Percentiles rank a stretch among this genome's conserved stretches.
Evolutionary conservation across 1,139 yeast genomes (phyloP).

Genomic region (Candida tunisiensis): DNA sequence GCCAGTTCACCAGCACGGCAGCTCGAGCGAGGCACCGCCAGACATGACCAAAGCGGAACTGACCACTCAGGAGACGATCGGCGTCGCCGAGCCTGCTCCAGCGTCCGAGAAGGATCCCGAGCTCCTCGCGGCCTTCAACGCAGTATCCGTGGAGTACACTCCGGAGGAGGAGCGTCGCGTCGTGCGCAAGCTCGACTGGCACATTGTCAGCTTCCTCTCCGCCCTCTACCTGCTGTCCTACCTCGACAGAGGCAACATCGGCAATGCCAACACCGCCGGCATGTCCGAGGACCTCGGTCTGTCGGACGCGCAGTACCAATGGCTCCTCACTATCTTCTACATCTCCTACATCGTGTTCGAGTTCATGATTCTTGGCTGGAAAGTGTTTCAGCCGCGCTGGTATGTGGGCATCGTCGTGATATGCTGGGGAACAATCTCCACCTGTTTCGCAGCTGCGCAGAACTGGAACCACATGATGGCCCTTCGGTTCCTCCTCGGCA

Average conservation of each 20-base stretch:
- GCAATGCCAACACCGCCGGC: conserved; percentile 59
- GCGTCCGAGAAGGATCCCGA: too few species aligned
- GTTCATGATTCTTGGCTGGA: conserved; percentile 49
- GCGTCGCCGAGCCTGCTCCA: too few species aligned
- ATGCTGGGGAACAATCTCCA: conserved; percentile 18
- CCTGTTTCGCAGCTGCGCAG: conserved; percentile 40
- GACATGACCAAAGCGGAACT: too few species aligned
- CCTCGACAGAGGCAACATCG: conserved; percentile 56
- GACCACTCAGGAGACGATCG: too few species aligned
- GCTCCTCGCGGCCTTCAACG: too few species aligned
- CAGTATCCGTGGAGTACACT: too few species aligned
- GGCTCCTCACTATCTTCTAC: conserved; percentile 44
- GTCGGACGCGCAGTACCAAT: conserved; percentile 42
- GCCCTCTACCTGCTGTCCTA: conserved; percentile 51
- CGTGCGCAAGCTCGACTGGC: conserved; percentile 34
- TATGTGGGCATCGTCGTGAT: conserved; percentile 4
- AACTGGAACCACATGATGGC: conserved; percentile 41
- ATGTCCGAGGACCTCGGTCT: conserved; percentile 34
- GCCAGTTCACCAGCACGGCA: too few species aligned
- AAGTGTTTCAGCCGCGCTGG: conserved; percentile 5
- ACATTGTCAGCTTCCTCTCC: conserved; percentile 57
- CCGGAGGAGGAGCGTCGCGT: conserved; percentile 7
- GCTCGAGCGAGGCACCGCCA: too few species aligned
- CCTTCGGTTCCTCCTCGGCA: conserved; percentile 47
- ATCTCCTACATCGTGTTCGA: conserved; percentile 58